Conservation (phyloP, 495 filamentous ascomycete genomes). For the Tricharina praecox region DNA sequence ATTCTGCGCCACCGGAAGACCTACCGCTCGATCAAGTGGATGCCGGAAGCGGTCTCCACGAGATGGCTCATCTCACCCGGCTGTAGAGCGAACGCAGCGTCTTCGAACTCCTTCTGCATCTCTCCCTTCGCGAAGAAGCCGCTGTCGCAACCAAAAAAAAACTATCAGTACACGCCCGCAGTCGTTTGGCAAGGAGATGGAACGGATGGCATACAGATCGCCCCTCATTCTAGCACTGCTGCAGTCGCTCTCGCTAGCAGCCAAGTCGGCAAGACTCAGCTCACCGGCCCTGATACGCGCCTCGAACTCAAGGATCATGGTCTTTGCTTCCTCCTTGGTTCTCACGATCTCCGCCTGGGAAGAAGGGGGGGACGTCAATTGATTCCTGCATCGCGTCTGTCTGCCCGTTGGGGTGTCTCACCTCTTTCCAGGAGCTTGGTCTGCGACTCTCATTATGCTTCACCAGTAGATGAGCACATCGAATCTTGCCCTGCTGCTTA, state of each 20-base stretch:
- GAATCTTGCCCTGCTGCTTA: constrained; percentile 65
- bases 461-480: constrained; percentile 74
- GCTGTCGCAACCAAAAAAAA: too few species aligned
- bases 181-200: too few species aligned
- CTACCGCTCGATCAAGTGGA: constrained; percentile 93
- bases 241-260: constrained; percentile 80
- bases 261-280: constrained; percentile 56
- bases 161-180: too few species aligned
- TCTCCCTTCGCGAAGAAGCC: constrained; percentile 85
- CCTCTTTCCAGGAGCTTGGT: constrained; percentile 80
- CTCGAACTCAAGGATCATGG: constrained; percentile 58
- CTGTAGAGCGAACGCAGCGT: constrained; percentile 73
- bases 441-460: constrained; percentile 80
- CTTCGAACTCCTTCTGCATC: constrained; percentile 99
- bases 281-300: constrained; percentile 51
- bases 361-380: too few species aligned
- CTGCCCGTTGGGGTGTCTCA: too few species aligned
- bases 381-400: too few species aligned
- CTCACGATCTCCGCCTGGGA: constrained; percentile 61
- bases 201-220: constrained; percentile 64
- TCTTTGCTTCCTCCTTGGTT: constrained; percentile 67
- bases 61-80: constrained; percentile 68
- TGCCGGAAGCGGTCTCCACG: constrained; percentile 80
- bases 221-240: constrained; percentile 85
- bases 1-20: too few species aligned